A percentile compares a stretch with the other conserved stretches of the same genome.
phyloP scores from a whole-genome alignment of 176 grass and related monocot genomes.

The Cocos nucifera region DNA sequence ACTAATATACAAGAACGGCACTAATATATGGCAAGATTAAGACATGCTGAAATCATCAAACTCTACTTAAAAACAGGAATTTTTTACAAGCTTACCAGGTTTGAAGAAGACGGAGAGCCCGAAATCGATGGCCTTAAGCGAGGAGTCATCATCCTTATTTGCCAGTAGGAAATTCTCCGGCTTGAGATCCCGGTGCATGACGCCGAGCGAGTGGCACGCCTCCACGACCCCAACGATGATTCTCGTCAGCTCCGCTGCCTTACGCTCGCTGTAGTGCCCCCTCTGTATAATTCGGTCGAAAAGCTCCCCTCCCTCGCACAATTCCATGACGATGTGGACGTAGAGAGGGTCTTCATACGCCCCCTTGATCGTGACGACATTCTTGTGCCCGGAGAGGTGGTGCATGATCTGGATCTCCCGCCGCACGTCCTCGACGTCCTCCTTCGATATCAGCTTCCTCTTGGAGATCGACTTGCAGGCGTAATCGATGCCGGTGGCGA shows the following conservation, averaged over 20 bases:
- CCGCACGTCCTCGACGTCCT: constrained; percentile 68
- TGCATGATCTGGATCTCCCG: constrained; percentile 87
- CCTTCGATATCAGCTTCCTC: constrained; percentile 43
- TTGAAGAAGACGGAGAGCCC: constrained; percentile 79
- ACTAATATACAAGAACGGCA: too few species aligned
- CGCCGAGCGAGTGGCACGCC: constrained; percentile 64
- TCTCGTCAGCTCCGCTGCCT: constrained; percentile 45
- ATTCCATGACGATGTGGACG: constrained; percentile 30
- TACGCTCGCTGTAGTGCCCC: constrained; percentile 60
- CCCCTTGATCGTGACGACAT: constrained; percentile 60
- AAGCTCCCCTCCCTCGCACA: constrained; percentile 24
- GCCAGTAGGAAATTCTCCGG: constrained; percentile 54
- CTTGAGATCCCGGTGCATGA: constrained; percentile 75
- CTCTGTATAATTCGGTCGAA: constrained; percentile 30
- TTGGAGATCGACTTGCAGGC: constrained; percentile 77
- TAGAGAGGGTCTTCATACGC: constrained; percentile 59
- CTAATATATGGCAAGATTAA: neutral
- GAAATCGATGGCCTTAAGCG: constrained; percentile 74
- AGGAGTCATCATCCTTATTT: constrained; percentile 16
- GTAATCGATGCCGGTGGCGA: constrained; percentile 10
- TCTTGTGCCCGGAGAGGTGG: constrained; percentile 45
- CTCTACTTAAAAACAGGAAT: neutral
- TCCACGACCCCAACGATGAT: constrained; percentile 63
- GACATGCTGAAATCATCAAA: neutral
- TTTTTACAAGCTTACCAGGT: constrained; percentile 13